These are phyloP conservation scores for Cochlearia excelsa DNA, from an alignment of 345 rosid species.

Conservation along the genomic window DNA sequence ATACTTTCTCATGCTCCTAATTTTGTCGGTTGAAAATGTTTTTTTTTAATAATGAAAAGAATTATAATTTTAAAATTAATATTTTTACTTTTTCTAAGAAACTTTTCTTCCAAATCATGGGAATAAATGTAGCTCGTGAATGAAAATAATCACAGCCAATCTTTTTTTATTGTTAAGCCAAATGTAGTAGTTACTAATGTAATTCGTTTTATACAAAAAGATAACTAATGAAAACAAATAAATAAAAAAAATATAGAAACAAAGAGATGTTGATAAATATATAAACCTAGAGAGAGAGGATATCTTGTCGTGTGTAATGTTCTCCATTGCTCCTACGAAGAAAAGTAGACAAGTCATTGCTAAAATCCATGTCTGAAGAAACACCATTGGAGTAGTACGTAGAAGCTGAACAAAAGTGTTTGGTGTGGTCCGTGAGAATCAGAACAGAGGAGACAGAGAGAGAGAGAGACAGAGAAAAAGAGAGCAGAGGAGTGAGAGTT, in stretches of 20 bases:
- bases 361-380: constrained; percentile 32
- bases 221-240: constrained; percentile 9
- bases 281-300: constrained; percentile 31
- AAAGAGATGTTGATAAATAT: constrained; percentile 1
- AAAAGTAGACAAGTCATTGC: constrained; percentile 26
- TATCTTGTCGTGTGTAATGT: constrained; percentile 23
- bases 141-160: neutral
- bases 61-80: neutral
- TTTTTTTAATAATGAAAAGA: neutral
- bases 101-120: neutral
- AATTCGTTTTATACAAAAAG: neutral
- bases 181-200: neutral
- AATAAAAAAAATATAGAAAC: neutral
- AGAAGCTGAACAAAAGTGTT: constrained; percentile 17
- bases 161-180: too few relatives aligned
- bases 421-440: constrained; percentile 18
- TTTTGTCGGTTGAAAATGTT: constrained; percentile 28
- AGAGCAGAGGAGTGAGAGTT: constrained; percentile 15
- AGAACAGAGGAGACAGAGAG: constrained; percentile 29
- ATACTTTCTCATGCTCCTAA: constrained; percentile 10
- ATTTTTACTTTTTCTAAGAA: neutral
- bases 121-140: constrained; percentile 18
- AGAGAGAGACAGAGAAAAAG: constrained; percentile 13
- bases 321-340: constrained; percentile 38
- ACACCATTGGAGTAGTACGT: constrained; percentile 31